Conservation (phyloP, 176 grass and related monocot species). For the Calamus simplicifolius region DNA sequence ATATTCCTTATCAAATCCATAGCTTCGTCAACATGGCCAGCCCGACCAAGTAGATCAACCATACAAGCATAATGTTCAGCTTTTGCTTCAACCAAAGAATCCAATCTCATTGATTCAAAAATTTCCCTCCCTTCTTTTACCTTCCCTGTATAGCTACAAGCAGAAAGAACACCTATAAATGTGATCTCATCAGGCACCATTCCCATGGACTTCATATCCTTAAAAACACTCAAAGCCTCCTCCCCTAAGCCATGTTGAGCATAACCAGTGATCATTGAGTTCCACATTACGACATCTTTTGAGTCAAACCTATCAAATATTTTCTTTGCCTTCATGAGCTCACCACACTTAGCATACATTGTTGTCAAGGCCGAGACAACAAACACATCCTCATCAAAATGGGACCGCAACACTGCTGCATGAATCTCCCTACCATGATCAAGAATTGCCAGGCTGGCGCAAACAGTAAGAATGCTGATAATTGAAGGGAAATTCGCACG, state of each 20-base stretch:
- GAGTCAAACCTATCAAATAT: slow-evolving; percentile 44
- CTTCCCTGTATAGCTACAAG: slow-evolving; percentile 76
- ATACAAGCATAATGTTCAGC: slow-evolving; percentile 64
- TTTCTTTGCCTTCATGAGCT: slow-evolving; percentile 44
- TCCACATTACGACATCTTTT: slow-evolving; percentile 82
- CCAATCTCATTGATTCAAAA: slow-evolving; percentile 50
- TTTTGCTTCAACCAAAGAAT: slow-evolving; percentile 32
- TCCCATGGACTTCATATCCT: slow-evolving; percentile 37
- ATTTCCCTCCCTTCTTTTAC: slow-evolving; percentile 49
- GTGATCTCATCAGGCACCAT: slow-evolving; percentile 56
- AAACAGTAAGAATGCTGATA: slow-evolving; percentile 53
- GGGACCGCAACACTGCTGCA: slow-evolving; percentile 39
- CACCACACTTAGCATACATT: slow-evolving; percentile 67
- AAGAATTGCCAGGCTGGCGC: slow-evolving; percentile 46
- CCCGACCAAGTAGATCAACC: slow-evolving; percentile 74
- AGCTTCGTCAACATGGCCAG: slow-evolving; percentile 51
- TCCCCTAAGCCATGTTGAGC: slow-evolving; percentile 67
- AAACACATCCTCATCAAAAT: slow-evolving; percentile 43
- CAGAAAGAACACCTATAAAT: slow-evolving; percentile 65
- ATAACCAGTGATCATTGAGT: slow-evolving; percentile 77
- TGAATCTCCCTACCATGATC: slow-evolving; percentile 62
- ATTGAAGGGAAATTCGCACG: slow-evolving; percentile 51
- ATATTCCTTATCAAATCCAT: slow-evolving; percentile 54
- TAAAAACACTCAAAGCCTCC: slow-evolving; percentile 52
- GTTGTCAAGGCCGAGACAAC: slow-evolving; percentile 60